Percentiles rank a stretch among this genome's conserved stretches.
phyloP scores from a whole-genome alignment of 345 rosid genomes.

The Corymbia maculata region DNA sequence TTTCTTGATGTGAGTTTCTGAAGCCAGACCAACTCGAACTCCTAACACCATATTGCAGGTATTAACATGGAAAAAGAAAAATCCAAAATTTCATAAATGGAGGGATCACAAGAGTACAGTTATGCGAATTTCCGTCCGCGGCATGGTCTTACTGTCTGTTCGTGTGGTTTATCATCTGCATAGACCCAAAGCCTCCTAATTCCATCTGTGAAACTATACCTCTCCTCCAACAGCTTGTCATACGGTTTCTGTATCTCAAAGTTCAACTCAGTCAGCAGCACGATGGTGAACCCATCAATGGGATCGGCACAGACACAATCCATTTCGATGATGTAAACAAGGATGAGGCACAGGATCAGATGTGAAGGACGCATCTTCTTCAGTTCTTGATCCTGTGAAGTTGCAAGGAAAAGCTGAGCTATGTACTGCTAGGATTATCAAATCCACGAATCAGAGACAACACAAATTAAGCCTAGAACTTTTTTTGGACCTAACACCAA shows the following conservation, averaged over 20 bases:
- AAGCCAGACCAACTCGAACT: not conserved
- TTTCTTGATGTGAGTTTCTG: not conserved
- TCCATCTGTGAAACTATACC: constrained; percentile 20
- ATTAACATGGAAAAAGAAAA: not conserved
- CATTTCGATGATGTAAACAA: not conserved
- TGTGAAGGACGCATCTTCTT: not conserved
- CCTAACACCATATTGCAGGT: not conserved
- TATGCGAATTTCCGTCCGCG: constrained; percentile 25
- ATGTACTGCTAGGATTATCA: not conserved
- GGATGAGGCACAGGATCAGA: not conserved
- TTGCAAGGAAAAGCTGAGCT: not conserved
- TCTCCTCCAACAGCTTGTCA: constrained; percentile 5
- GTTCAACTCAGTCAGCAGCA: constrained; percentile 9
- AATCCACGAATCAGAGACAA: not conserved
- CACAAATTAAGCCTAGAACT: not conserved
- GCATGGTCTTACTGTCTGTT: constrained; percentile 21
- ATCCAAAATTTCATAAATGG: not conserved
- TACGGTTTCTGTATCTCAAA: constrained; percentile 24
- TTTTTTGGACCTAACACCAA: not conserved
- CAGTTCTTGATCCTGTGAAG: not conserved
- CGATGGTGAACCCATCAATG: constrained; percentile 10
- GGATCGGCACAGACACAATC: constrained; percentile 7
- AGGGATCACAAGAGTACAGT: not conserved
- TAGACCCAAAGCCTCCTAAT: constrained; percentile 19
- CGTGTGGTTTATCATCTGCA: constrained; percentile 31